A percentile compares a stretch with the other conserved stretches of the same genome.
phyloP scores from a whole-genome alignment of 2,329 filamentous ascomycete species.

The Fusarium equiseti region DNA sequence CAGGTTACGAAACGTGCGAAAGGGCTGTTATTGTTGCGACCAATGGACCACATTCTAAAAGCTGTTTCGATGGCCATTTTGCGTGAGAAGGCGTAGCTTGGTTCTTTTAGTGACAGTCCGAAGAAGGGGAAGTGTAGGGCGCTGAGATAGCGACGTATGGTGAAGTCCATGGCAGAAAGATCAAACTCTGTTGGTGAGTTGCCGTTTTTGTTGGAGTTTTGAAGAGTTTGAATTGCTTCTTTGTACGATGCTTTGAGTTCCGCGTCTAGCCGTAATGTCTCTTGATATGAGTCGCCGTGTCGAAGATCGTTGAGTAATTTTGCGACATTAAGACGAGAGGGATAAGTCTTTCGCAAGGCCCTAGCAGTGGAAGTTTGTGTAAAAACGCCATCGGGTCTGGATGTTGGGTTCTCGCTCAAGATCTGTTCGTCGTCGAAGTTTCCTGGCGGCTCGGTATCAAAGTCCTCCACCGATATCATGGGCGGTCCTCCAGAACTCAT shows the following conservation, averaged over 20 bases:
- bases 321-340: conserved; percentile 57
- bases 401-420: conserved; percentile 44
- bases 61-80: conserved; percentile 62
- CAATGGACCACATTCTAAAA: conserved; percentile 59
- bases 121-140: conserved; percentile 68
- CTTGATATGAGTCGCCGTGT: conserved; percentile 56
- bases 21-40: conserved; percentile 48
- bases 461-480: conserved; percentile 58
- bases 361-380: conserved; percentile 58
- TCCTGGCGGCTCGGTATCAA: conserved; percentile 61
- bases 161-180: conserved; percentile 61
- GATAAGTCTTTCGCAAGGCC: conserved; percentile 58
- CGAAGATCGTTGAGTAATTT: conserved; percentile 59
- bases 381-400: conserved; percentile 52
- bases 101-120: conserved; percentile 54
- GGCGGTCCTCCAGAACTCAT: conserved; percentile 61
- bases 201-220: conserved; percentile 37
- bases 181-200: conserved; percentile 54
- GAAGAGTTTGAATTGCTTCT: conserved; percentile 52
- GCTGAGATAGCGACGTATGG: conserved; percentile 67
- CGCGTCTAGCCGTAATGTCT: conserved; percentile 58
- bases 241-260: conserved; percentile 60
- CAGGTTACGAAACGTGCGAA: conserved; percentile 55
- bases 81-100: conserved; percentile 63
- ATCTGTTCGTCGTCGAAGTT: conserved; percentile 66